A percentile compares a stretch with the other conserved stretches of the same genome.
phyloP scores from a whole-genome alignment of 1,284 basidiomycete species.

The Cryptococcus sp. region DNA sequence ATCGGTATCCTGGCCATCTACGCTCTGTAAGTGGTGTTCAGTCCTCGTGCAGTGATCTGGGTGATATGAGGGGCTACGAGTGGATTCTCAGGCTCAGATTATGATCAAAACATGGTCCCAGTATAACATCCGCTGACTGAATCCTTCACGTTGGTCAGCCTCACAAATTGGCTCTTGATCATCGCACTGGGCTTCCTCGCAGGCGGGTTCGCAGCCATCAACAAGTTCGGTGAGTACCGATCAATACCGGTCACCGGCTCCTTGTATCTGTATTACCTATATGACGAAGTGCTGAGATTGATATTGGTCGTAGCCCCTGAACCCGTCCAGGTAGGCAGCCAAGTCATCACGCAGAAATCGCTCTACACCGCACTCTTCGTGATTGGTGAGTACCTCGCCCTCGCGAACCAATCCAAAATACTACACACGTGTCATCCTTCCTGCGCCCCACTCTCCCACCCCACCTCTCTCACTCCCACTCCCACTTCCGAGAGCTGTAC shows the following conservation, averaged over 20 bases:
- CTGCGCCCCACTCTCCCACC: no score
- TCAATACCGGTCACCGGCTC: neutral
- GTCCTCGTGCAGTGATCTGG: neutral
- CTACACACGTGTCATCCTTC: constrained; percentile 3
- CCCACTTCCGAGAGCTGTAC: neutral
- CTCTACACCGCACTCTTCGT: constrained; percentile 65
- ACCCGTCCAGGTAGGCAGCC: constrained; percentile 54
- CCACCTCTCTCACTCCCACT: neutral
- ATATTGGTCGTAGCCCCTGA: constrained; percentile 32
- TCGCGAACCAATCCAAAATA: constrained; percentile 62
- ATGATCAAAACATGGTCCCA: neutral
- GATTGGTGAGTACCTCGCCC: constrained; percentile 39
- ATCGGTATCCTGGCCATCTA: constrained; percentile 81
- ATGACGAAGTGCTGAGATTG: neutral
- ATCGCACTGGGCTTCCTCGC: constrained; percentile 84
- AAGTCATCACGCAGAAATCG: constrained; percentile 55
- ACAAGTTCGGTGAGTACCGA: constrained; percentile 73
- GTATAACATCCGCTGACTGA: neutral
- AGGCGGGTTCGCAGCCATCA: constrained; percentile 87
- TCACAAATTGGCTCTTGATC: constrained; percentile 78
- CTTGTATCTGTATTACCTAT: neutral
- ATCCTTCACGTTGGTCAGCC: constrained; percentile 11
- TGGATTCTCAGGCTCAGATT: no score
- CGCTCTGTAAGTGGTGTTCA: constrained; percentile 72
- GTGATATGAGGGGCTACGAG: no score